Percentiles rank a stretch among this genome's conserved stretches.
phyloP scores from a whole-genome alignment of 257 asterid species.

The Petrea volubilis region DNA sequence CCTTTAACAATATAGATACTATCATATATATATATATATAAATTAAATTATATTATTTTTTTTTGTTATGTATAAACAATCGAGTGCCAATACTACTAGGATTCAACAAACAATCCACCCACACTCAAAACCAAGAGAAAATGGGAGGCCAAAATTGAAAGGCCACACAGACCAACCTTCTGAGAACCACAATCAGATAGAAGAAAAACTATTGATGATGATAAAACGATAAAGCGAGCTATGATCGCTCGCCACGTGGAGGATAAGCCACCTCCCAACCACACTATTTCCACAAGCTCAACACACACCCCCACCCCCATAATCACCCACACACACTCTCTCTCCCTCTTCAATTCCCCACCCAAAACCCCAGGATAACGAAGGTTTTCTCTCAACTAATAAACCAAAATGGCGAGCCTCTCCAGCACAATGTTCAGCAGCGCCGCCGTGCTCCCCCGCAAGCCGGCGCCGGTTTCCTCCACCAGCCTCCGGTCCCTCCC shows the following conservation, averaged over 20 bases:
- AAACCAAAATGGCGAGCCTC: slow-evolving; percentile 60
- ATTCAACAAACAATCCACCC: no score
- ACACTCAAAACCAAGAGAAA: no score
- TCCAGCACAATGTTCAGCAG: slow-evolving; percentile 51
- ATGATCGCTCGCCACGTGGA: slow-evolving; percentile 39
- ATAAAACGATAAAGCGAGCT: slow-evolving; percentile 28
- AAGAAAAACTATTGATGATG: not conserved
- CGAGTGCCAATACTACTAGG: no score
- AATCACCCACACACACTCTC: not conserved
- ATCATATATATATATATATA: no score
- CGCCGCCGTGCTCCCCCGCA: slow-evolving; percentile 54
- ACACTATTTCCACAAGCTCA: slow-evolving; percentile 59
- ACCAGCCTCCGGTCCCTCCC: slow-evolving; percentile 48
- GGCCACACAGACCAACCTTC: not conserved
- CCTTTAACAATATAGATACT: no score
- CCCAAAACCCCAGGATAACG: not conserved
- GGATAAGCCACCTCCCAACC: slow-evolving; percentile 24
- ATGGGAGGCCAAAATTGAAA: not conserved
- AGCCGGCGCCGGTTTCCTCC: slow-evolving; percentile 22
- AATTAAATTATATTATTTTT: no score
- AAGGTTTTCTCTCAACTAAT: no score
- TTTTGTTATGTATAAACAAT: no score
- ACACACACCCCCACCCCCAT: not conserved
- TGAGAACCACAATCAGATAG: not conserved
- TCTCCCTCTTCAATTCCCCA: not conserved